Conservation (phyloP, 352 stramenopile species). For the Pythium sp. region DNA sequence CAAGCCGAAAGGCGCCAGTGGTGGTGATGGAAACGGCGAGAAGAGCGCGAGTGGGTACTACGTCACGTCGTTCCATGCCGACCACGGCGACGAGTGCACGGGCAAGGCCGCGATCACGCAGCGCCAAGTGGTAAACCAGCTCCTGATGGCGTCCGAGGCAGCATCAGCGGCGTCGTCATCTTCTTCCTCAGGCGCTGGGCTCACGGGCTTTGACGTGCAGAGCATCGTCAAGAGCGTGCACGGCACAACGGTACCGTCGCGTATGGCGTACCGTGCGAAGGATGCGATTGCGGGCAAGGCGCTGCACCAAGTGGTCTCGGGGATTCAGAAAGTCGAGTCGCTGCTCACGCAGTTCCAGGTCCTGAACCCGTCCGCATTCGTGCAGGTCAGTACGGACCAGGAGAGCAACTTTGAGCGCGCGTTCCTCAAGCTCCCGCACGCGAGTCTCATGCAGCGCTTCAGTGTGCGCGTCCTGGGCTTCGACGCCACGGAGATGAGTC, state of each 20-base stretch:
- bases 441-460: slow-evolving; percentile 22
- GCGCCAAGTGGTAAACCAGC: slow-evolving; percentile 25
- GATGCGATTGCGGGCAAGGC: slow-evolving; percentile 24
- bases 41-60: slow-evolving; percentile 5
- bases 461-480: slow-evolving; percentile 24
- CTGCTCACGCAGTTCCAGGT: slow-evolving; percentile 40
- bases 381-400: slow-evolving; percentile 27
- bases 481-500: slow-evolving; percentile 29
- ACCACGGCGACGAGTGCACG: slow-evolving; percentile 32
- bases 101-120: slow-evolving; percentile 34
- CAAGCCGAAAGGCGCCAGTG: not conserved
- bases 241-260: slow-evolving; percentile 30
- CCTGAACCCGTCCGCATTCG: slow-evolving; percentile 22
- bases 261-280: slow-evolving; percentile 30
- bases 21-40: not conserved
- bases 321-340: slow-evolving; percentile 43
- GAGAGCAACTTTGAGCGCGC: slow-evolving; percentile 31
- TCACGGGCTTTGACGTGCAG: slow-evolving; percentile 30
- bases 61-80: slow-evolving; percentile 4
- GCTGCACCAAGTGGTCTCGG: not conserved
- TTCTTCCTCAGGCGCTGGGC: not conserved
- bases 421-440: slow-evolving; percentile 46
- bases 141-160: not conserved
- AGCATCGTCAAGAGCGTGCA: slow-evolving; percentile 37
- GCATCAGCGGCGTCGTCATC: not conserved